phyloP scores from a whole-genome alignment of 805 yeast species.

The Kodamaea nitidulidarum region DNA sequence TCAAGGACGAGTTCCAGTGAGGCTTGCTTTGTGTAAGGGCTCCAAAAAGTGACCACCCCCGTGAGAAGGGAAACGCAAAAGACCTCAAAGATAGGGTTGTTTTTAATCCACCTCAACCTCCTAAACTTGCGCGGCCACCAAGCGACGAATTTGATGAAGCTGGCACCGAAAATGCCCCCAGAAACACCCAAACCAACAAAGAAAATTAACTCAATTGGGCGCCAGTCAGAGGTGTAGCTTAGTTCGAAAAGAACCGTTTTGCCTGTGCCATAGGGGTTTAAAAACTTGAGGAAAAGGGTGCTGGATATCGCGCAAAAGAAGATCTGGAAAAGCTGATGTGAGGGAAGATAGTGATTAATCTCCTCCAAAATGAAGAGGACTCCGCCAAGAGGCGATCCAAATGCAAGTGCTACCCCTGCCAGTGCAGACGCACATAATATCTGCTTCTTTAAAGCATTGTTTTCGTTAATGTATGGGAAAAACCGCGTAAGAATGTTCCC shows the following conservation, averaged over 20 bases:
- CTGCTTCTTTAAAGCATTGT: constrained; percentile 50
- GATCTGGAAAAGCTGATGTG: constrained; percentile 49
- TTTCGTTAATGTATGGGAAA: constrained; percentile 42
- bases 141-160: constrained; percentile 41
- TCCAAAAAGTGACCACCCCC: constrained; percentile 44
- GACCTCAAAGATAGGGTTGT: constrained; percentile 44
- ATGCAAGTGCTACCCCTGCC: constrained; percentile 59
- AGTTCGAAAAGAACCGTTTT: constrained; percentile 54
- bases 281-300: constrained; percentile 46
- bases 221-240: constrained; percentile 49
- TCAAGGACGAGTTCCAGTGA: constrained; percentile 47
- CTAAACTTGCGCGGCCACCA: constrained; percentile 46
- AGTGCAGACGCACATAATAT: constrained; percentile 53
- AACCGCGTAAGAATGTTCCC: constrained; percentile 51
- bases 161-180: constrained; percentile 54
- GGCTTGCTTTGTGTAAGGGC: constrained; percentile 46
- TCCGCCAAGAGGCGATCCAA: constrained; percentile 60
- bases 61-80: constrained; percentile 42
- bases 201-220: constrained; percentile 41
- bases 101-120: constrained; percentile 24
- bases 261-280: constrained; percentile 59
- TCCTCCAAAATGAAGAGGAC: constrained; percentile 55
- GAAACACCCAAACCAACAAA: constrained; percentile 46
- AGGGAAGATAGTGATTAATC: constrained; percentile 51
- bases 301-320: constrained; percentile 55